Base-by-base conservation (phyloP, 1,284 basidiomycete genomes). In the Fomes fomentarius region DNA sequence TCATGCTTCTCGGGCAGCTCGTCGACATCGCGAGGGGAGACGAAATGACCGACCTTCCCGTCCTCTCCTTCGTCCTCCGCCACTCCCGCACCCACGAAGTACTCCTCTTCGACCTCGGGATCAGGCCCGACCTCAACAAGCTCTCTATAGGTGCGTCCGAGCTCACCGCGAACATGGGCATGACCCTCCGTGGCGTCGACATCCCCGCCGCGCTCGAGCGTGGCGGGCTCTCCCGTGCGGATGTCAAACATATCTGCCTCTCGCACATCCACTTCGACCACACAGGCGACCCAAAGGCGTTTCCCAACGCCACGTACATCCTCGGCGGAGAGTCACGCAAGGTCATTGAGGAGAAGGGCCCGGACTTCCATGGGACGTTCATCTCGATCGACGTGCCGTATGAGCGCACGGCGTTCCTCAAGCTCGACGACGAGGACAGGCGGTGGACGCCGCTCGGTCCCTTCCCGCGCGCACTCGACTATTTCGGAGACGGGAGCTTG, bases 51-150 rank as follows among this genome's bases (percentile, higher is more conserved):
- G 33, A 28, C 31, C 26, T 56, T 26, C 82, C 80, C 6, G 76
- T 76, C 11, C 71, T 84, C 34, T 70, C 75, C 3, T 84, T 83
- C 66, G 73, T 76, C 44, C 66, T 85, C 39, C 71, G 71, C 6
- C 80, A 84, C 57, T 77, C 78, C 15, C 57, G 58, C 21, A 73
- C 68, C 14, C 63, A 66, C 9, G 64, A 52, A 30, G 48, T 44
- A 1, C 62, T 83, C 49, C 63, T 84, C 9, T 82, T 84, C 57
- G 83, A 84, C 57, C 73, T 84, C 10, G 81, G 82, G n/a, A n/a
- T n/a, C n/a, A n/a, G n/a, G n/a, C n/a, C n/a, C n/a, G 71, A 78
- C 19, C 74, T 79, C 35, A 73, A 74, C n/a, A n/a, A n/a, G n/a
- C n/a, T n/a, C n/a, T n/a, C n/a, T n/a, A n/a, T n/a, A 39, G 77